Conservation (phyloP, 345 rosid species). For the Syzygium aromaticum region DNA sequence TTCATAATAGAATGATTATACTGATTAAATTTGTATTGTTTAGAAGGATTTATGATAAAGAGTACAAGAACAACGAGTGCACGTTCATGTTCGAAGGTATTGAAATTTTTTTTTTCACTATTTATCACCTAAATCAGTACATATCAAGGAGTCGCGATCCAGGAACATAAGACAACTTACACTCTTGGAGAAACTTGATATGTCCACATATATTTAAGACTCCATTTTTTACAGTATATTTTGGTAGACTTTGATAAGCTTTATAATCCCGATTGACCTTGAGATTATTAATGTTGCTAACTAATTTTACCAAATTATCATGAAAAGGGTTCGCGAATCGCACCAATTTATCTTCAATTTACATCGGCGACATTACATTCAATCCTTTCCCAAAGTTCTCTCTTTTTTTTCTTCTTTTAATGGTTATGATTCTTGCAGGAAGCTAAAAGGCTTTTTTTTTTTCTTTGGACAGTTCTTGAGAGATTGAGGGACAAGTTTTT, state of each 20-base stretch:
- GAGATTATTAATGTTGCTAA: neutral
- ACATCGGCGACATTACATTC: slow-evolving; percentile 44
- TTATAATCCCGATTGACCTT: neutral
- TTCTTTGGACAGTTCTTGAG: slow-evolving; percentile 41
- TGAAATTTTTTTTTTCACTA: neutral
- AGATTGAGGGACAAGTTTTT: slow-evolving; percentile 63
- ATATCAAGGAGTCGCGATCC: neutral
- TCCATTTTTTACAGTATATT: neutral
- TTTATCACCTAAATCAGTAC: neutral
- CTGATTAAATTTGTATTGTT: neutral
- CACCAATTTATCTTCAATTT: slow-evolving; percentile 60
- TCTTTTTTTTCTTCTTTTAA: neutral
- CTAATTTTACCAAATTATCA: neutral
- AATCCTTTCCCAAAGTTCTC: neutral
- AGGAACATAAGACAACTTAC: neutral
- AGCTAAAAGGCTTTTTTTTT: neutral
- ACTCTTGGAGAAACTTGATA: slow-evolving; percentile 58
- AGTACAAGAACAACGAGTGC: neutral
- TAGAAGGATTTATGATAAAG: neutral
- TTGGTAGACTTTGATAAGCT: neutral
- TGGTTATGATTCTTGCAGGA: neutral
- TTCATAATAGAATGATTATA: neutral
- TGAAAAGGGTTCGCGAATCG: slow-evolving; percentile 56
- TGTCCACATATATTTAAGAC: slow-evolving; percentile 4
- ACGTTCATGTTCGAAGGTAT: neutral